Percentiles rank a stretch among this genome's conserved stretches.
Evolutionary conservation across 805 yeast species (phyloP).

Genomic region (Kodamaea hsintzibuensis): DNA sequence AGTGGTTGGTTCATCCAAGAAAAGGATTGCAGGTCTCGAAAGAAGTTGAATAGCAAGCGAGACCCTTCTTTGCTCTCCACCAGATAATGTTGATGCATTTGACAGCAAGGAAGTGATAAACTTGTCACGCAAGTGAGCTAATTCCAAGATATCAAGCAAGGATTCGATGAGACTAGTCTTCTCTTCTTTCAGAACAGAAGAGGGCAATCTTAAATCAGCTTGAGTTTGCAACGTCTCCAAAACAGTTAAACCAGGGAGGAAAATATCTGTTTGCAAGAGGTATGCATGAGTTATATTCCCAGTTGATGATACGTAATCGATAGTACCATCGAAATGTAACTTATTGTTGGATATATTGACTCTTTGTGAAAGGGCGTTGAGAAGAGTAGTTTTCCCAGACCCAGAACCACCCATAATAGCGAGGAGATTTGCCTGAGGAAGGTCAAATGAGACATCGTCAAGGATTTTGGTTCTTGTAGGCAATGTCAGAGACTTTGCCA

Average conservation of each 20-base stretch:
- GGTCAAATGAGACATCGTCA: constrained; percentile 55
- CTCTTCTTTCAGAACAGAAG: constrained; percentile 41
- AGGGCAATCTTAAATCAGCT: constrained; percentile 67
- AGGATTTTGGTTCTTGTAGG: constrained; percentile 20
- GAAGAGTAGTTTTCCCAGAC: constrained; percentile 78
- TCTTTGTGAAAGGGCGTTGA: constrained; percentile 64
- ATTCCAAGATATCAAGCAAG: constrained; percentile 62
- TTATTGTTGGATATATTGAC: constrained; percentile 41
- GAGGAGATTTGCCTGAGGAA: constrained; percentile 61
- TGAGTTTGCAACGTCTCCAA: constrained; percentile 69
- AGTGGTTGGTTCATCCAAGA: constrained; percentile 31
- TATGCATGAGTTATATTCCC: constrained; percentile 50
- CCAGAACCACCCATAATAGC: constrained; percentile 91
- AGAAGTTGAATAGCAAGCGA: constrained; percentile 28
- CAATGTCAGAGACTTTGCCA: neutral
- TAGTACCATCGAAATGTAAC: constrained; percentile 43
- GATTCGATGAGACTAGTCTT: constrained; percentile 56
- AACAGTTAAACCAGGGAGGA: constrained; percentile 71
- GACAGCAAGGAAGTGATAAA: constrained; percentile 45
- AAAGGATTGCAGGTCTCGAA: constrained; percentile 23
- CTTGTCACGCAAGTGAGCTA: constrained; percentile 63
- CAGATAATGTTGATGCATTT: constrained; percentile 17
- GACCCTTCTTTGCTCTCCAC: constrained; percentile 28
- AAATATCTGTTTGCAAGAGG: constrained; percentile 72
- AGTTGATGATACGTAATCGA: constrained; percentile 26